Evolutionary conservation across 2,329 filamentous ascomycete genomes (phyloP), one percentile per base, ranked within the genome.

Genomic region (Fusarium tanahbumbuense): DNA sequence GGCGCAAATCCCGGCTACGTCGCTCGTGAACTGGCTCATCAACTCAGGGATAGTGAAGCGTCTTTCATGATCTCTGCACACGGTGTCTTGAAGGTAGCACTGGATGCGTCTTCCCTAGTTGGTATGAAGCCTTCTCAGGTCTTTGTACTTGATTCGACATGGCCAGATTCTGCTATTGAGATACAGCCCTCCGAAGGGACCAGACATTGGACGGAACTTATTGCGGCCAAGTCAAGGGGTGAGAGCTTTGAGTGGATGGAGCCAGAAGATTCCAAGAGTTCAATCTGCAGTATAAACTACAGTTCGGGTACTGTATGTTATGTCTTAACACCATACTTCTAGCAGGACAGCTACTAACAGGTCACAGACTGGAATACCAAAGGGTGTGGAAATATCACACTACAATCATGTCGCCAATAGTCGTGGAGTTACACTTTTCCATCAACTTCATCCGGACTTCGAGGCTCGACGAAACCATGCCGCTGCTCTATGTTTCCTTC

Each of bases 371-470:
- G 93, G 93, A 9, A 85, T 93, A 6, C 92, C 93, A 12, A 97
- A 97, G 78, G 93, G 93, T 13, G 93, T 96, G 16, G 89, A 92
- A 79, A 91, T 96, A 69, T 89, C 89, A n/a, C 93, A 97, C 79
- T 83, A 84, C 64, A 92, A 93, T 71, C 92, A 93, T 74, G 87
- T 94, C 45, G 86, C 92, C 67, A 95, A 95, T 76, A 86, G 88
- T 70, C 73, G 82, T 16, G 89, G 92, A 63, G 86, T 88, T 18
- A 82, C 85, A n/a, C 55, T 59, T n/a, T 68, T 75, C 42, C 61
- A 74, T 48, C 81, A 83, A 68, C 78, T 88, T 23, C 77, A 85
- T n/a, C 81, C 84, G 0, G 83, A 88, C 3, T 85, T 84, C 70
- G 79, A 83, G 49, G 77, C 79, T 42, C 81, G 82, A 62, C 75